Base-by-base conservation (phyloP, 1,284 basidiomycete species). In the Singerocomus inundabilis region DNA sequence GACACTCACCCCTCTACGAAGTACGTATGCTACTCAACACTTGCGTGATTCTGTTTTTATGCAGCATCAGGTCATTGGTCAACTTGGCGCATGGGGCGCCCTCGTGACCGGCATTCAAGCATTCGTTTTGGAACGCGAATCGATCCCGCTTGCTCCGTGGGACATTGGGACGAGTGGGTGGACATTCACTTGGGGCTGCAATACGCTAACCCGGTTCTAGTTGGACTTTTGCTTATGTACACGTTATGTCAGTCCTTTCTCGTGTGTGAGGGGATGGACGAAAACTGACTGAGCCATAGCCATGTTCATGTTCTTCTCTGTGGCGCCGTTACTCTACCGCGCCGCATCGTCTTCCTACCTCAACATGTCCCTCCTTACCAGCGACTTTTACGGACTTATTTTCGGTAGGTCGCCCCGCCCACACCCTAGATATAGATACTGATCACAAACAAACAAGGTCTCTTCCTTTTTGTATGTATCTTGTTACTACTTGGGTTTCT, bases 321-420 rank as follows among this genome's bases (percentile, higher is more conserved):
- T 89, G 39, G 88, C 90, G 2, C 91, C 91, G n/a, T 65, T 91
- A 48, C 72, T 93, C 21, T 93, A 88, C 71, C 83, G 91, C 51
- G 76, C 86, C 63, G 84, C 89, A 2, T 92, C 89, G 0, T 88
- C 88, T 8, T 82, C 88, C 10, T 93, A 86, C 71, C 88, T 85
- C 67, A 93, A 93, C 61, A 75, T 93, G 57, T 87, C 84, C 55
- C 68, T 93, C 12, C 78, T 93, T n/a, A 86, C 91, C 10, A 85
- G 84, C 64, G 88, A 93, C 70, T 93, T 93, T 62, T 93, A 86
- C 61, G 88, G 90, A 15, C 75, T 93, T 29, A 70, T 92, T 10
- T 89, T 93, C 57, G 91, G 88, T 80, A 60, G 47, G 77, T 72
- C 10, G 4, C 39, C 11, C 24, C 42, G 6, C 31, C 24, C 16